Conservation (phyloP, 805 yeast species). For the Candida maltosa region DNA sequence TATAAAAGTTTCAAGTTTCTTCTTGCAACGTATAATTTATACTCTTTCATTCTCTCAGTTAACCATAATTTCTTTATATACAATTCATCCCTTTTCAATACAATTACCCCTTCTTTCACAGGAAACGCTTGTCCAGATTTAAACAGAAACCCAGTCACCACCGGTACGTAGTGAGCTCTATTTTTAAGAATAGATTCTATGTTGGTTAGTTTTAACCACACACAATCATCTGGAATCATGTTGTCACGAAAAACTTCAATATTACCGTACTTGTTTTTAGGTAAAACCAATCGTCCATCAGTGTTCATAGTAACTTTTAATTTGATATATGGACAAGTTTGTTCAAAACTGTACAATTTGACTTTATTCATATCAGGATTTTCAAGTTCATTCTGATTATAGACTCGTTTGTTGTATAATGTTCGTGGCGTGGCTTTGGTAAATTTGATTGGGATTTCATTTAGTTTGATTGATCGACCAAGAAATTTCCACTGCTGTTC, state of each 20-base stretch:
- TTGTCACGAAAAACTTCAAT: constrained; percentile 23
- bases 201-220: constrained; percentile 21
- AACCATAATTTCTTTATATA: constrained; percentile 24
- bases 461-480: constrained; percentile 25
- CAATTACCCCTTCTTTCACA: constrained; percentile 23
- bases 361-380: constrained; percentile 18
- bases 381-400: constrained; percentile 15
- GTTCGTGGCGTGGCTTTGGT: constrained; percentile 20
- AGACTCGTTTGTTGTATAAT: constrained; percentile 15
- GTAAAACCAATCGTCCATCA: constrained; percentile 12
- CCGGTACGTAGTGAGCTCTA: constrained; percentile 23
- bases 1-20: background rate
- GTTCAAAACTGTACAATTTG: constrained; percentile 22
- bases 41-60: constrained; percentile 12
- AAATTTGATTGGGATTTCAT: constrained; percentile 17
- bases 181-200: constrained; percentile 18
- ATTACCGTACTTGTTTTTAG: constrained; percentile 28
- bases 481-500: constrained; percentile 32
- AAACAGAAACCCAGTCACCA: constrained; percentile 28
- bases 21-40: constrained; percentile 4
- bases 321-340: constrained; percentile 25
- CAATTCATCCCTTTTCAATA: constrained; percentile 13
- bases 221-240: constrained; percentile 30
- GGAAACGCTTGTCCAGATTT: constrained; percentile 25
- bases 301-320: constrained; percentile 5